phyloP scores from a whole-genome alignment of 2,329 filamentous ascomycete genomes.

The Colletotrichum kahawae region DNA sequence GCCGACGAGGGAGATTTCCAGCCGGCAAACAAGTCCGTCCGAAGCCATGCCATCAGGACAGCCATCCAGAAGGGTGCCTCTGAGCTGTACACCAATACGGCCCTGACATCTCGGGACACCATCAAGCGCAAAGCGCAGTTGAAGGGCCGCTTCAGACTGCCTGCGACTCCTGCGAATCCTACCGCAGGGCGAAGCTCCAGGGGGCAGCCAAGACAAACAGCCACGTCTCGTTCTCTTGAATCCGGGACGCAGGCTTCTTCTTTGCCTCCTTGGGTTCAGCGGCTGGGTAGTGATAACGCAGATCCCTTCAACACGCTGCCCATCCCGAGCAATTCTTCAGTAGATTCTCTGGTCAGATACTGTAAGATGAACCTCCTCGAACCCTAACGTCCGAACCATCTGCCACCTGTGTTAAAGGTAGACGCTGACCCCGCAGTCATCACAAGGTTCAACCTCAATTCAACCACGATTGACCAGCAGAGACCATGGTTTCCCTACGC shows the following conservation, averaged over 20 bases:
- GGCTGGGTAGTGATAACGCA: not conserved
- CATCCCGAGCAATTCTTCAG: conserved; percentile 7
- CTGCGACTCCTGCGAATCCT: not conserved
- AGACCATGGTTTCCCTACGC: conserved; percentile 24
- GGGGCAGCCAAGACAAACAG: not conserved
- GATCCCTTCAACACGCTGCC: conserved; percentile 24
- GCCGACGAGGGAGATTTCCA: not conserved
- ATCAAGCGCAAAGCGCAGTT: conserved; percentile 2
- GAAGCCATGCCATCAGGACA: conserved; percentile 22
- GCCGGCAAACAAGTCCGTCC: conserved; percentile 9
- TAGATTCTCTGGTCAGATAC: conserved; percentile 20
- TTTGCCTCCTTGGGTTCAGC: conserved; percentile 4
- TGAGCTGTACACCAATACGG: not conserved
- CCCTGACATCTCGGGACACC: not conserved
- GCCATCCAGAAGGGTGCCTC: conserved; percentile 12
- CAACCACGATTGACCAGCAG: conserved; percentile 15
- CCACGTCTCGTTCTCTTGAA: not conserved
- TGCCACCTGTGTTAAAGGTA: not conserved
- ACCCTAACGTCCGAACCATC: not conserved
- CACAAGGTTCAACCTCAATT: conserved; percentile 22
- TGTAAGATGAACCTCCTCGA: not conserved
- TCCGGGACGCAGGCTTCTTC: not conserved
- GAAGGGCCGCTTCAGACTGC: conserved; percentile 21
- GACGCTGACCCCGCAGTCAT: conserved; percentile 13
- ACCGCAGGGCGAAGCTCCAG: not conserved